Evolutionary conservation across 2,329 filamentous ascomycete genomes (phyloP).

Genomic region (Didymosphaeria variabile): DNA sequence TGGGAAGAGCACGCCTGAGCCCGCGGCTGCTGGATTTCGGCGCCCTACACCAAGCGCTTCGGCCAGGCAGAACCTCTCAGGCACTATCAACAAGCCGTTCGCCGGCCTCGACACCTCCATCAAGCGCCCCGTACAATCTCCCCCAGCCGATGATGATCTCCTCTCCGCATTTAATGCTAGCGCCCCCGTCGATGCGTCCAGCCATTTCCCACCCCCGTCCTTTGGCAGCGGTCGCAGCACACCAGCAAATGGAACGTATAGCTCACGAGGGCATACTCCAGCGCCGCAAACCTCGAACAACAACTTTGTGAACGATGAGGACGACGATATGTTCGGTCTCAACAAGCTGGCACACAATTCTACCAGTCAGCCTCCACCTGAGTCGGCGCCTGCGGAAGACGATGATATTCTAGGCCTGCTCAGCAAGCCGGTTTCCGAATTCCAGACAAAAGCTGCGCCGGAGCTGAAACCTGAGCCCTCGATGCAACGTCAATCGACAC

Average conservation of each 20-base stretch:
- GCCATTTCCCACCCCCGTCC: conserved; percentile 63
- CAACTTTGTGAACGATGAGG: conserved; percentile 69
- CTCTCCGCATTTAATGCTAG: conserved; percentile 69
- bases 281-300: conserved; percentile 32
- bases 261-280: conserved; percentile 40
- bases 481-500: conserved; percentile 27
- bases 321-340: conserved; percentile 86
- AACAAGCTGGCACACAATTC: conserved; percentile 65
- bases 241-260: conserved; percentile 41
- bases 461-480: conserved; percentile 21
- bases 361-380: conserved; percentile 31
- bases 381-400: conserved; percentile 40
- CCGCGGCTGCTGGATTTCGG: conserved; percentile 41
- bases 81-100: conserved; percentile 52
- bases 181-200: conserved; percentile 67
- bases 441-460: conserved; percentile 46
- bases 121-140: conserved; percentile 38
- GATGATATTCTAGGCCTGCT: conserved; percentile 72
- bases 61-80: conserved; percentile 39
- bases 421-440: conserved; percentile 66
- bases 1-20: conserved; percentile 58
- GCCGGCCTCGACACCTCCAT: conserved; percentile 43
- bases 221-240: conserved; percentile 53
- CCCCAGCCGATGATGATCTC: conserved; percentile 64
- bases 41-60: conserved; percentile 32